A percentile compares a stretch with the other conserved stretches of the same genome.
Evolutionary conservation across 495 filamentous ascomycete genomes (phyloP).

Genomic region (Staphylotrichum tortipilum): DNA sequence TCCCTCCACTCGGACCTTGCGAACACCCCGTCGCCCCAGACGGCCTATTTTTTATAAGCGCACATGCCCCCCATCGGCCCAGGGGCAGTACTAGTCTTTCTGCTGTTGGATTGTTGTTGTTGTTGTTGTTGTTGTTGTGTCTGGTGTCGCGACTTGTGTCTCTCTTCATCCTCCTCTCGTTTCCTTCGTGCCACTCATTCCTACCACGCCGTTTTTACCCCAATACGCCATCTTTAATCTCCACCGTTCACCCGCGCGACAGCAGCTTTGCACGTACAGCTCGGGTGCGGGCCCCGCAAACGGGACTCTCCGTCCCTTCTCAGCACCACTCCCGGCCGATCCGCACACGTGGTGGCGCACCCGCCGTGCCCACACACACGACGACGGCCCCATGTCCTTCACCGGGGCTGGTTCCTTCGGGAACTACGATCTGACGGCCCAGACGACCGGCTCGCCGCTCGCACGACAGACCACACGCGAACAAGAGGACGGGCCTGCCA

Average conservation of each 20-base stretch:
- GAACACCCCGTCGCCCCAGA: conserved; percentile 13
- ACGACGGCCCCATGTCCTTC: conserved; percentile 31
- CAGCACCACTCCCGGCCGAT: not conserved
- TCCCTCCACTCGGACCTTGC: conserved; percentile 14
- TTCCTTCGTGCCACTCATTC: conserved; percentile 11
- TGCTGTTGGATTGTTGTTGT: not conserved
- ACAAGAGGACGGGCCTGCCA: not conserved
- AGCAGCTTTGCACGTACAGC: not conserved
- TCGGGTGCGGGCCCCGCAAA: not conserved
- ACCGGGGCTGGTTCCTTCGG: conserved; percentile 32
- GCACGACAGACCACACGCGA: conserved; percentile 20
- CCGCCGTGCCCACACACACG: too few relatives aligned
- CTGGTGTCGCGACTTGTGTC: not conserved
- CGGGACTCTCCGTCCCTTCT: not conserved
- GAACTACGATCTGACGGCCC: conserved; percentile 39
- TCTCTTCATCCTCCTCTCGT: not conserved
- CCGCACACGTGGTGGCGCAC: not conserved
- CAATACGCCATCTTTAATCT: not conserved
- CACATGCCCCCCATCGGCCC: not conserved
- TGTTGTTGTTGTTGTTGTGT: too few relatives aligned
- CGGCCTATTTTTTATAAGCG: conserved; percentile 3
- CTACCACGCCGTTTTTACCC: not conserved
- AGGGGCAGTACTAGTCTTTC: not conserved
- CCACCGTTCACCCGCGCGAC: not conserved
- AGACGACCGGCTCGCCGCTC: conserved; percentile 23